Conservation (phyloP, 768 basidiomycete species). For the Lactifluus echinatus region DNA sequence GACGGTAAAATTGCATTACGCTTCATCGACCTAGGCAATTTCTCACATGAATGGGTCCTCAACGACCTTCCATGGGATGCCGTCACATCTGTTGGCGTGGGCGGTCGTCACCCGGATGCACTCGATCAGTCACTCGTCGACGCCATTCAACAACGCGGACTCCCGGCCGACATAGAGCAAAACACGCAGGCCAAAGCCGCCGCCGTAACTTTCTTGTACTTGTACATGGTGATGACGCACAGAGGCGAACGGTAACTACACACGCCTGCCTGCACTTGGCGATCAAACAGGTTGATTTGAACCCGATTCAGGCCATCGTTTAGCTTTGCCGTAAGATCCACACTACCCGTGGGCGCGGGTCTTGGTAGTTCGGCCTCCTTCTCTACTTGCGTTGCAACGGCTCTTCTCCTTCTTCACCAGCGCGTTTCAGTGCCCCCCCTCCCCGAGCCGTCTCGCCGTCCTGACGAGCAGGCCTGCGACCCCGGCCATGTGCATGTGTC, state of each 20-base stretch:
- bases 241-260: conserved; percentile 45
- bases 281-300: not conserved
- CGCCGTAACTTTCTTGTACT: conserved; percentile 77
- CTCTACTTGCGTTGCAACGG: conserved; percentile 77
- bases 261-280: not conserved
- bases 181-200: conserved; percentile 37
- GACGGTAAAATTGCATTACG: conserved; percentile 68
- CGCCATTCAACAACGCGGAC: conserved; percentile 46
- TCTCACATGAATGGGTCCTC: conserved; percentile 76
- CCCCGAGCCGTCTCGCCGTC: conserved; percentile 36
- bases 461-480: conserved; percentile 23
- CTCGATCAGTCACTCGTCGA: conserved; percentile 70
- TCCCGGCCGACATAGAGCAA: conserved; percentile 30
- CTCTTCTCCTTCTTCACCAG: conserved; percentile 66
- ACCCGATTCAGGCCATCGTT: conserved; percentile 52
- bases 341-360: conserved; percentile 90
- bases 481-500: conserved; percentile 53
- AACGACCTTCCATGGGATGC: conserved; percentile 72
- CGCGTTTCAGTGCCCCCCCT: conserved; percentile 53
- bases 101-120: conserved; percentile 48
- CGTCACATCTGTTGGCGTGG: conserved; percentile 43
- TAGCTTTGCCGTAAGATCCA: conserved; percentile 76
- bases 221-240: conserved; percentile 75
- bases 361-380: conserved; percentile 96
- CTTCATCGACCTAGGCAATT: conserved; percentile 71